A percentile compares a stretch with the other conserved stretches of the same genome.
These are phyloP conservation scores for Ophiostoma pallidulum DNA, from an alignment of 2,329 filamentous ascomycete genomes.

Conservation along the genomic window DNA sequence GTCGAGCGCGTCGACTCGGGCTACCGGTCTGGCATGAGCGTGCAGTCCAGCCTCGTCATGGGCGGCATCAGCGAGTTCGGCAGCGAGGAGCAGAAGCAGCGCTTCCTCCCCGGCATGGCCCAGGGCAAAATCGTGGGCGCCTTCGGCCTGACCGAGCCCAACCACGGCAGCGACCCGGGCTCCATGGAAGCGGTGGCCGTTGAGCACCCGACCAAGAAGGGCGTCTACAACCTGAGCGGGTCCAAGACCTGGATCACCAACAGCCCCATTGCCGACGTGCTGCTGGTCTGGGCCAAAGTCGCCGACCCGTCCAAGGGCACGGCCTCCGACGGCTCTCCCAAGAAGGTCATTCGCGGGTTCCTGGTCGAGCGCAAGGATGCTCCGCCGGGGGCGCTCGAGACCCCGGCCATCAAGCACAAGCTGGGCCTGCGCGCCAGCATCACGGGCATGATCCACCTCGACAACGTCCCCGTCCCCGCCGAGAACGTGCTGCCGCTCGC, in stretches of 20 bases:
- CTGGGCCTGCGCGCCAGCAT: slow-evolving; percentile 86
- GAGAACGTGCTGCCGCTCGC: slow-evolving; percentile 91
- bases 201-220: slow-evolving; percentile 67
- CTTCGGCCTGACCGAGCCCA: slow-evolving; percentile 80
- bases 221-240: slow-evolving; percentile 64
- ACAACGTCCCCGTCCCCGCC: slow-evolving; percentile 76
- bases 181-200: slow-evolving; percentile 75
- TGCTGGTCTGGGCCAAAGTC: slow-evolving; percentile 87
- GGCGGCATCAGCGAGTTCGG: slow-evolving; percentile 79
- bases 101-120: slow-evolving; percentile 65
- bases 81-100: slow-evolving; percentile 69
- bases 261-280: slow-evolving; percentile 71
- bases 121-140: slow-evolving; percentile 68
- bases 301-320: slow-evolving; percentile 68
- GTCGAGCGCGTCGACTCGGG: slow-evolving; percentile 81
- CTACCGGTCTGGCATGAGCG: slow-evolving; percentile 79
- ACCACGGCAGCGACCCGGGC: slow-evolving; percentile 79
- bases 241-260: slow-evolving; percentile 91
- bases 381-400: slow-evolving; percentile 81
- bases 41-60: slow-evolving; percentile 80
- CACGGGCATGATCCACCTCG: slow-evolving; percentile 96
- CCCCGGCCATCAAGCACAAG: slow-evolving; percentile 89
- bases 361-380: slow-evolving; percentile 77
- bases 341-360: slow-evolving; percentile 65
- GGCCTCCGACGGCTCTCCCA: slow-evolving; percentile 10